phyloP scores from a whole-genome alignment of 768 basidiomycete genomes.

The Filobasidium floriforme region DNA sequence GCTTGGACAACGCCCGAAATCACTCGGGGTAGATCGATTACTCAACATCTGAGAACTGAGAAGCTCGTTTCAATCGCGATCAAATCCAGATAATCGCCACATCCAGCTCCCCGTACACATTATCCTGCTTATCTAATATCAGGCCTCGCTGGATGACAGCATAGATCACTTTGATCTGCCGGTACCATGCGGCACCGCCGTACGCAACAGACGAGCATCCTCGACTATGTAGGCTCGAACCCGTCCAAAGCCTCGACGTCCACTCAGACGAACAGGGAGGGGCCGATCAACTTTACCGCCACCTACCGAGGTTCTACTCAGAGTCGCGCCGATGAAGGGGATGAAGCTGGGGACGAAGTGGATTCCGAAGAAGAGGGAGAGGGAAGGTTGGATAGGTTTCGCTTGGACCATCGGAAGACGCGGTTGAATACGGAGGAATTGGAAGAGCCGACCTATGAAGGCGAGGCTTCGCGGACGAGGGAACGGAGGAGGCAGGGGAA shows the following conservation, averaged over 20 bases:
- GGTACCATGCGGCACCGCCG: background rate
- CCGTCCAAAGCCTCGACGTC: background rate
- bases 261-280: background rate
- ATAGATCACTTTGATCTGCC: background rate
- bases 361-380: background rate
- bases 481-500: background rate
- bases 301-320: background rate
- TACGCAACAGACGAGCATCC: conserved; percentile 8
- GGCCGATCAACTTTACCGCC: background rate
- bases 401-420: background rate
- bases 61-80: no score
- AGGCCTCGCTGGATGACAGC: background rate
- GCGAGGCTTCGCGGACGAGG: background rate
- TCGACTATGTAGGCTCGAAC: conserved; percentile 1
- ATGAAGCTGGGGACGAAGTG: conserved; percentile 4
- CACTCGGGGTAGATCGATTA: no score
- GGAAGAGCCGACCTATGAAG: background rate
- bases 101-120: no score
- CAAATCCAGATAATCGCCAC: no score
- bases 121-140: no score
- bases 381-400: background rate
- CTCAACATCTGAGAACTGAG: no score
- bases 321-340: background rate
- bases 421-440: background rate
- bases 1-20: no score